Base-by-base conservation (phyloP, 2,329 filamentous ascomycete species). In the Myriosclerotinia duriaeana region DNA sequence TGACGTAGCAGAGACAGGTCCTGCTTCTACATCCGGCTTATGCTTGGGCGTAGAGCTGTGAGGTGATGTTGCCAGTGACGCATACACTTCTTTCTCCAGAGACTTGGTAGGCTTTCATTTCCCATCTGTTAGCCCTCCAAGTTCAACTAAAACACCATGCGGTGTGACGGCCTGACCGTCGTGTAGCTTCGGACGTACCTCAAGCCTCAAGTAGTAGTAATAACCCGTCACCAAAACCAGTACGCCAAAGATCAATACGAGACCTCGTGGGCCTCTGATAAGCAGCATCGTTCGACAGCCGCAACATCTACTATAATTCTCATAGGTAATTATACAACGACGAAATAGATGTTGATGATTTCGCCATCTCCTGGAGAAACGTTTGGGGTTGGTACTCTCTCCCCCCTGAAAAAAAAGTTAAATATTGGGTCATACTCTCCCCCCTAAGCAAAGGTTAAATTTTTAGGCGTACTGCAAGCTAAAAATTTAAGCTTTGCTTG, bases 201-300 rank as follows among this genome's bases (percentile, higher is more conserved):
- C 40, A 34, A n/a, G 40, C 40, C 55, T 59, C 42, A 48, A 59
- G 20, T 59, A 59, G 42, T 17, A 52, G 15, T 65, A 59, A 53
- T 65, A 65, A 17, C 34, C 2, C 15, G 44, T 52, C 30, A 22
- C 46, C 22, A 59, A 59, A 44, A 40, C 14, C 44, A 65, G 52
- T 20, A 42, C 20, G 53, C 52, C 22, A 36, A 40, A 36, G 34
- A 58, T 65, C 15, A 65, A 44, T 59, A 50, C 36, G 44, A 59
- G 63, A 53, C 63, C 53, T 59, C 53, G 53, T 53, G 44, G 44
- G 12, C 53, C 53, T 50, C 22, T 46, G 26, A 50, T 3, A n/a
- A 65, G 42, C 20, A 65, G 44, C 53, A 59, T 65, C 34, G 12
- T 65, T 59, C 62, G 26, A 15, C 22, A 56, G 14, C 40, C 17